These are phyloP conservation scores for Chrysoporthe puriensis DNA, from an alignment of 2,329 filamentous ascomycete species.

Conservation along the genomic window DNA sequence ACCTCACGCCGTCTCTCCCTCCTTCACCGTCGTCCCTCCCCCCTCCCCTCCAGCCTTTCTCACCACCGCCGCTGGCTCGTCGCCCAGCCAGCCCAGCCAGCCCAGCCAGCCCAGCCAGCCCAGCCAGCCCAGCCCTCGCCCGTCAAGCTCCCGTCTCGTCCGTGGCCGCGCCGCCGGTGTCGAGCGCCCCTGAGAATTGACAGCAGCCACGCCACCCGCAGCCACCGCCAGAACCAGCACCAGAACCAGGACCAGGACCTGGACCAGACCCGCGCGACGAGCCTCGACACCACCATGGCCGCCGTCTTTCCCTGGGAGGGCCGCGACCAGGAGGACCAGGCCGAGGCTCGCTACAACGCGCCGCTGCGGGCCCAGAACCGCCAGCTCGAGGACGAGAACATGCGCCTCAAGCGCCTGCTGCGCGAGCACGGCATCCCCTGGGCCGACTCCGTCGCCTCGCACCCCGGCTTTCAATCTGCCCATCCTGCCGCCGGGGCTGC, in stretches of 20 bases:
- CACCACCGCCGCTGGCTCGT: not conserved
- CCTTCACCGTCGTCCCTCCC: not conserved
- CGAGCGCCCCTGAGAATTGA: too few species aligned
- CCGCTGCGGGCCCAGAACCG: slow-evolving; percentile 53
- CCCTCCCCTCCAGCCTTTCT: slow-evolving; percentile 1
- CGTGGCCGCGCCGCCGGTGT: not conserved
- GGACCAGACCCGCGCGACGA: not conserved
- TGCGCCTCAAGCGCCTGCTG: slow-evolving; percentile 54
- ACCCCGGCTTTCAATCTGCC: slow-evolving; percentile 38
- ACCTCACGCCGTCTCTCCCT: slow-evolving; percentile 16
- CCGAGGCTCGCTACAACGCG: slow-evolving; percentile 51
- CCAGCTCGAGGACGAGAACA: slow-evolving; percentile 52
- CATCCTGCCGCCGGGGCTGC: slow-evolving; percentile 12
- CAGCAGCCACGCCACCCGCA: not conserved
- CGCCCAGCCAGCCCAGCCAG: not conserved
- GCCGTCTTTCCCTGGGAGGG: slow-evolving; percentile 49
- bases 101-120: not conserved
- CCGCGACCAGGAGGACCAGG: slow-evolving; percentile 56
- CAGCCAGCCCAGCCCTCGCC: not conserved
- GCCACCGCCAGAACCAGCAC: not conserved
- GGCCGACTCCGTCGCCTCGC: slow-evolving; percentile 43
- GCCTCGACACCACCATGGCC: not conserved
- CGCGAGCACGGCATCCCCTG: slow-evolving; percentile 57
- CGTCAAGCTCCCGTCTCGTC: not conserved
- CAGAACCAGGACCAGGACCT: not conserved